Conservation (phyloP, 805 yeast genomes). For the Lachancea quebecensis region DNA sequence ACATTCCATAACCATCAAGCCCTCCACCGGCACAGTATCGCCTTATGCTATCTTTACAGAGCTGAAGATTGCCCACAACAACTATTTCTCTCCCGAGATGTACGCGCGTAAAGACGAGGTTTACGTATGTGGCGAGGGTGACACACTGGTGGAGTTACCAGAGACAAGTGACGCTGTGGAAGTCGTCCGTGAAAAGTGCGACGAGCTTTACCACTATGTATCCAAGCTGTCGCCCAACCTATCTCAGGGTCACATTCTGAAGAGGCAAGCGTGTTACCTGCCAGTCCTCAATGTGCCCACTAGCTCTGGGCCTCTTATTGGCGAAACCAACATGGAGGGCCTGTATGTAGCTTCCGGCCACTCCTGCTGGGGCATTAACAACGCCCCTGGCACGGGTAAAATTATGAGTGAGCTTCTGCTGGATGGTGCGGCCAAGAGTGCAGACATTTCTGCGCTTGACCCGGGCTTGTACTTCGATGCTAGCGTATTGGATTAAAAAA, state of each 20-base stretch:
- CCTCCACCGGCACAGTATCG: slow-evolving; percentile 67
- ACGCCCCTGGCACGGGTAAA: slow-evolving; percentile 96
- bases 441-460: slow-evolving; percentile 75
- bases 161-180: slow-evolving; percentile 92
- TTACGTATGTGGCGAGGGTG: slow-evolving; percentile 96
- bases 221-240: slow-evolving; percentile 66
- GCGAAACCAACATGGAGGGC: slow-evolving; percentile 81
- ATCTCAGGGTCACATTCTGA: slow-evolving; percentile 64
- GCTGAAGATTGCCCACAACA: slow-evolving; percentile 56
- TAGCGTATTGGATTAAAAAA: slow-evolving; percentile 23
- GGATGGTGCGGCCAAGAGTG: slow-evolving; percentile 74
- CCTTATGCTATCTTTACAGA: slow-evolving; percentile 95
- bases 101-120: slow-evolving; percentile 95
- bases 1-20: slow-evolving; percentile 87
- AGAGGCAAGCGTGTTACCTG: slow-evolving; percentile 89
- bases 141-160: slow-evolving; percentile 81
- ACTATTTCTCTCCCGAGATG: slow-evolving; percentile 84
- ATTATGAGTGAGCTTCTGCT: slow-evolving; percentile 78
- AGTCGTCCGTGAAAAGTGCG: slow-evolving; percentile 81
- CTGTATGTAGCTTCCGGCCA: slow-evolving; percentile 85
- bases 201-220: slow-evolving; percentile 74
- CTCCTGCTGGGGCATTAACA: slow-evolving; percentile 98
- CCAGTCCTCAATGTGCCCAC: slow-evolving; percentile 94
- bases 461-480: slow-evolving; percentile 88
- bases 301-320: slow-evolving; percentile 87